Conservation (phyloP, 2,329 filamentous ascomycete species). For the Colletotrichum sp. region DNA sequence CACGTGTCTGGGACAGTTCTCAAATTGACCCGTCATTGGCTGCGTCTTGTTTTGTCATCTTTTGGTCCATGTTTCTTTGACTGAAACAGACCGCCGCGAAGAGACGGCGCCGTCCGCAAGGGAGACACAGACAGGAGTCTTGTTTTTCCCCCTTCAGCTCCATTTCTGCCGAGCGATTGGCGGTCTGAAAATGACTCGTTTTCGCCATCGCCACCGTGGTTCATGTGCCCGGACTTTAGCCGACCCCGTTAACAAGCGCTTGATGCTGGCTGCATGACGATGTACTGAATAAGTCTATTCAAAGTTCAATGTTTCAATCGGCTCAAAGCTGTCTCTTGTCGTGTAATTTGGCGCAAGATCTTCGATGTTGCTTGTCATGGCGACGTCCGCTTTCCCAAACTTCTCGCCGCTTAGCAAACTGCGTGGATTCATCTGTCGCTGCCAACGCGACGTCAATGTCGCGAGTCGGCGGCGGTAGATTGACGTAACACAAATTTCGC, state of each 20-base stretch:
- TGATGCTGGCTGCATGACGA: not conserved
- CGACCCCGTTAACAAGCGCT: not conserved
- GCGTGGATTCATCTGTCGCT: not conserved
- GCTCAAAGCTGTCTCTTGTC: accelerated
- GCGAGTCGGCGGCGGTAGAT: not conserved
- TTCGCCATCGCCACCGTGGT: not conserved
- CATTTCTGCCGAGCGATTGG: not conserved
- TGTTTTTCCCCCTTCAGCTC: not conserved
- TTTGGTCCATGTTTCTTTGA: not conserved
- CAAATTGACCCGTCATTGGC: not conserved
- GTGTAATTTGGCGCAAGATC: accelerated
- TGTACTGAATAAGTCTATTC: not conserved
- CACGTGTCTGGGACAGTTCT: not conserved
- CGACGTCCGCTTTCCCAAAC: not conserved
- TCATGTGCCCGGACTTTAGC: not conserved
- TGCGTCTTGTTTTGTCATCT: not conserved
- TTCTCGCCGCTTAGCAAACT: not conserved
- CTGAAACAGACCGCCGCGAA: not conserved
- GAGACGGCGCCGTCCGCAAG: not conserved
- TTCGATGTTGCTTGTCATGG: not conserved
- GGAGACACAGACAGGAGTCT: not conserved
- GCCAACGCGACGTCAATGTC: not conserved
- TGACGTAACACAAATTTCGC: not conserved
- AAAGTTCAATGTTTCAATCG: not conserved
- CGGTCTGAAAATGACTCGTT: not conserved